Percentiles rank a stretch among this genome's conserved stretches.
phyloP scores from a whole-genome alignment of 371 early-diverging fungal species.

The Apophysomyces trapeziformis region DNA sequence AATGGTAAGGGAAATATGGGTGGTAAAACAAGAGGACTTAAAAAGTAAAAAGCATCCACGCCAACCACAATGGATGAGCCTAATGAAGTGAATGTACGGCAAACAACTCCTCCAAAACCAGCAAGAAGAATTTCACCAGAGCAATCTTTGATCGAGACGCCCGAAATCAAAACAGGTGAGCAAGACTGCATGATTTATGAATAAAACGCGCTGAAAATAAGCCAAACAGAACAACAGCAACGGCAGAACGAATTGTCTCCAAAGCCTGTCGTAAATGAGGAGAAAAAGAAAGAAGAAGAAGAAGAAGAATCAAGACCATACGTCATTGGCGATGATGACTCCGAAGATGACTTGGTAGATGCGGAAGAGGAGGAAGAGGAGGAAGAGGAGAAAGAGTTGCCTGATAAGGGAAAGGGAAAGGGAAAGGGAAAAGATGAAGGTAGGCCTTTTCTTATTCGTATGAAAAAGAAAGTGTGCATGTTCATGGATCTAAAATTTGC shows the following conservation, averaged over 20 bases:
- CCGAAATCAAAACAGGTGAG: too few species aligned
- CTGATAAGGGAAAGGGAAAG: neutral
- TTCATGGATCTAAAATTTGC: too few species aligned
- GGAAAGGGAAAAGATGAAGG: neutral
- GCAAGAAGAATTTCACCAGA: neutral
- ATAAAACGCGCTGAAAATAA: too few species aligned
- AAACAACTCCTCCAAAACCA: neutral
- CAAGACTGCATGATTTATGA: too few species aligned
- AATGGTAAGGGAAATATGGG: neutral
- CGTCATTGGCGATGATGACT: conserved; percentile 36
- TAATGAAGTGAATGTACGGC: neutral
- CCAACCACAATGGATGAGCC: neutral
- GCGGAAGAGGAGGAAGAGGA: conserved; percentile 23
- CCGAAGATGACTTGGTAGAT: conserved; percentile 34
- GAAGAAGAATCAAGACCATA: conserved; percentile 23
- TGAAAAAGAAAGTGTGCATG: too few species aligned
- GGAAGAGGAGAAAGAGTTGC: neutral
- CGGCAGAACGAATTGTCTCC: neutral
- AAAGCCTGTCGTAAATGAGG: neutral
- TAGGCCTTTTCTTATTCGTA: neutral
- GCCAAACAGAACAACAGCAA: neutral
- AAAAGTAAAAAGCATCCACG: too few species aligned
- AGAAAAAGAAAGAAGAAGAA: conserved; percentile 19
- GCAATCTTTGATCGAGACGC: too few species aligned
- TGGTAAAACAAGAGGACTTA: too few species aligned